Evolutionary conservation across 108 stramenopile species (phyloP), one percentile per base, ranked within the genome.

Genomic region (Cyclotella atomus): DNA sequence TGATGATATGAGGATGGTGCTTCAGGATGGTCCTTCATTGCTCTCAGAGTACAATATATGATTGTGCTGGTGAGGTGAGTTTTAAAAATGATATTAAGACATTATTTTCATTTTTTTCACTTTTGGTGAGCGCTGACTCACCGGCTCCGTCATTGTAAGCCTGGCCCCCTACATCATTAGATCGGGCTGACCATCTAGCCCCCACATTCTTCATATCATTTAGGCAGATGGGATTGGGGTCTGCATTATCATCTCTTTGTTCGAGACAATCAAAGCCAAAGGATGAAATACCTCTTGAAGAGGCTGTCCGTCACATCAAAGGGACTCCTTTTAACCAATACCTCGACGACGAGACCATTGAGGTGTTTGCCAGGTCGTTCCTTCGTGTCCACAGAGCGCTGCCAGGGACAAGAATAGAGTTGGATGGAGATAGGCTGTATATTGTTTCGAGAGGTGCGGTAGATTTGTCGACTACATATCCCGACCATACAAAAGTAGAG

Each of bases 281-380:
- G 2, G 23, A n/a, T 23, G 21, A 33, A 19, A 41, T 84, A 21
- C 41, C 79, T 20, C 25, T 66, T 14, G 52, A 71, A 53, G 29
- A 75, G 60, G 59, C n/a, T 28, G 33, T 79, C 17, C 36, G 30
- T 5, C 68, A 75, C 68, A 53, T 85, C 23, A 79, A 79, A 33
- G 35, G 59, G 12, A 75, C 81, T 19, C 84, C 84, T 0, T 85
- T 85, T 65, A 73, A 67, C 36, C 66, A 73, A 33, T 82, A 82
- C 57, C 77, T 85, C 21, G 41, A 60, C 19, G 23, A 69, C 4
- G 81, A 71, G 14, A 73, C 73, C 28, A 53, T 83, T 17, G 14
- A 74, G 10, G 82, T 79, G 59, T 83, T 85, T 43, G 84, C 82
- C 45, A 23, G 19, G 33, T 85, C 82, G 59, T 85, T 83, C 38